Evolutionary conservation across 2,329 filamentous ascomycete genomes (phyloP).

Genomic region (Grosmannia huntii): DNA sequence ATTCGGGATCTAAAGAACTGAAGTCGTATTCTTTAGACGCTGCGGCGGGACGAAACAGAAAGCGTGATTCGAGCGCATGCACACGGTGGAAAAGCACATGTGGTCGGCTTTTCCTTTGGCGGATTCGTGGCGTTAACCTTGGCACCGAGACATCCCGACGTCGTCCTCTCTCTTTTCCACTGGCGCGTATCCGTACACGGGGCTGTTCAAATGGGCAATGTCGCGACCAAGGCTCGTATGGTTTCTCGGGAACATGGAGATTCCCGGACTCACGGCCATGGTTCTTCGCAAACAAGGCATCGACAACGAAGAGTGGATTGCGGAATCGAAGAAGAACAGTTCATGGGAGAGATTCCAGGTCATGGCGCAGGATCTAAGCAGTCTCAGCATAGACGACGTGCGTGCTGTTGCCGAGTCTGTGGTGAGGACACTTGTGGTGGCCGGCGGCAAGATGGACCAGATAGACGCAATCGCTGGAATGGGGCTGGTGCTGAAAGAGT

Average conservation of each 20-base stretch:
- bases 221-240: not conserved
- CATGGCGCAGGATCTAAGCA: not conserved
- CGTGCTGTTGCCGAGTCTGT: not conserved
- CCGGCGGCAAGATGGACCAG: not conserved
- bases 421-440: not conserved
- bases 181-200: not conserved
- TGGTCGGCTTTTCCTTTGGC: not conserved
- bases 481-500: not conserved
- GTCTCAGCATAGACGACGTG: not conserved
- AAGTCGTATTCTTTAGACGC: not conserved
- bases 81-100: not conserved
- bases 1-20: not conserved
- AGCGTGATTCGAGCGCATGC: not conserved
- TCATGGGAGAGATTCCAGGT: not conserved
- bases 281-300: not conserved
- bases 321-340: not conserved
- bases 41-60: not conserved
- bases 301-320: not conserved
- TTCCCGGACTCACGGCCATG: not conserved
- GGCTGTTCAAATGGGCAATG: not conserved
- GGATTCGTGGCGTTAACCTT: not conserved
- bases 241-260: not conserved
- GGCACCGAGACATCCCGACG: not conserved
- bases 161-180: not conserved
- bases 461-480: not conserved